Percentiles rank a stretch among this genome's conserved stretches.
phyloP scores from a whole-genome alignment of 805 yeast genomes.

The Hanseniaspora clermontiae region DNA sequence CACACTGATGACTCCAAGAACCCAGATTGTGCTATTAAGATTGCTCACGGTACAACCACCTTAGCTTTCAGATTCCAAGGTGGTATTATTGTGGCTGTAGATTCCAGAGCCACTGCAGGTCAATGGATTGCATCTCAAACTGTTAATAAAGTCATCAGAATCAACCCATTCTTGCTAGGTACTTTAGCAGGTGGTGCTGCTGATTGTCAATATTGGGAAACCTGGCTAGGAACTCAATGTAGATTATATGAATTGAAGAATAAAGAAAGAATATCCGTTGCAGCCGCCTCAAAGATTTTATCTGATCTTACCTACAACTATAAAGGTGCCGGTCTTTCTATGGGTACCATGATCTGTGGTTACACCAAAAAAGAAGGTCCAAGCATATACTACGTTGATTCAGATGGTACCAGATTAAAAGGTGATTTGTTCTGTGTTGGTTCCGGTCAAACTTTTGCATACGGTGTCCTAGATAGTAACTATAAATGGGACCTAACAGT shows the following conservation, averaged over 20 bases:
- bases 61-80: conserved; percentile 91
- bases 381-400: conserved; percentile 87
- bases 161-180: conserved; percentile 87
- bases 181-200: conserved; percentile 99
- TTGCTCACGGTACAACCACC: conserved; percentile 99
- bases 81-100: conserved; percentile 92
- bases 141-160: conserved; percentile 92
- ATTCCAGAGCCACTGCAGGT: conserved; percentile 96
- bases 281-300: conserved; percentile 91
- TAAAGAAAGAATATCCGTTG: conserved; percentile 87
- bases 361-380: conserved; percentile 93
- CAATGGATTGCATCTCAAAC: conserved; percentile 97
- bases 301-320: conserved; percentile 81
- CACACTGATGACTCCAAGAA: conserved; percentile 90
- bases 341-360: conserved; percentile 99
- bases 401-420: conserved; percentile 89
- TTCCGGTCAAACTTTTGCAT: conserved; percentile 97
- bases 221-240: conserved; percentile 96
- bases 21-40: conserved; percentile 88
- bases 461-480: conserved; percentile 91
- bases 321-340: conserved; percentile 95
- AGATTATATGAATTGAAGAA: conserved; percentile 87
- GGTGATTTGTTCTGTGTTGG: conserved; percentile 97
- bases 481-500: conserved; percentile 83
- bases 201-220: conserved; percentile 98